Base-by-base conservation (phyloP, 2,329 filamentous ascomycete species). In the Tricladium varicosporioides region DNA sequence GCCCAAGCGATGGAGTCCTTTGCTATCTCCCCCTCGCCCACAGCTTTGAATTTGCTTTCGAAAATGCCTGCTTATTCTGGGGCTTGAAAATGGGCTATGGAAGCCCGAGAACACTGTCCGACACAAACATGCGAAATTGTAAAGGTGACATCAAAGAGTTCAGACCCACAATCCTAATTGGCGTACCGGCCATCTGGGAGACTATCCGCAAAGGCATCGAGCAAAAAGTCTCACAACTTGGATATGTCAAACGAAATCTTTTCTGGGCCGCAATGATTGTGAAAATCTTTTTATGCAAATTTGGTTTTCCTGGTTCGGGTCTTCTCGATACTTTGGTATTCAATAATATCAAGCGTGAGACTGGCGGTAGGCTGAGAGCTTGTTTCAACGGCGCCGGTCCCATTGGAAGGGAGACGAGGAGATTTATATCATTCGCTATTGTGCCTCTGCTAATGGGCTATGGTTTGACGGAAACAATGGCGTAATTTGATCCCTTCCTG, bases 171-270 rank as follows among this genome's bases (percentile, higher is more conserved):
- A 83, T 96, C 69, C 82, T 99, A 70, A 88, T 97, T 40, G 94
- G 94, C 71, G 94, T 99, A 5, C 94, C 94, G 1, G 92, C 95
- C 56, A 88, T 97, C 33, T 99, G 93, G 92, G 94, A 97, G 76
- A 92, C 91, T 1, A 88, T 97, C 68, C 92, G 91, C 78, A 99
- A 99, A 79, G 93, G 94, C 54, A 90, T 97, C 66, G 79, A 92
- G 64, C 76, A 78, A 67, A 91, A 92, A 73, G 85, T 97, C 56
- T 86, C 88, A 69, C 77, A 81, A 56, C 81, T 86, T 60, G 85
- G 85, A 66, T 73, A 80, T 13, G 56, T 97, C 43, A 80, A 86
- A 57, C 85, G 80, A 74, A 85, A 85, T 66, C 74, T 97, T 60
- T 97, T 97, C 79, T 85, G 82, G 82, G 77, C 78, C 22, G 83